Conservation (phyloP, 2,329 filamentous ascomycete genomes). For the Trichoderma sp. region DNA sequence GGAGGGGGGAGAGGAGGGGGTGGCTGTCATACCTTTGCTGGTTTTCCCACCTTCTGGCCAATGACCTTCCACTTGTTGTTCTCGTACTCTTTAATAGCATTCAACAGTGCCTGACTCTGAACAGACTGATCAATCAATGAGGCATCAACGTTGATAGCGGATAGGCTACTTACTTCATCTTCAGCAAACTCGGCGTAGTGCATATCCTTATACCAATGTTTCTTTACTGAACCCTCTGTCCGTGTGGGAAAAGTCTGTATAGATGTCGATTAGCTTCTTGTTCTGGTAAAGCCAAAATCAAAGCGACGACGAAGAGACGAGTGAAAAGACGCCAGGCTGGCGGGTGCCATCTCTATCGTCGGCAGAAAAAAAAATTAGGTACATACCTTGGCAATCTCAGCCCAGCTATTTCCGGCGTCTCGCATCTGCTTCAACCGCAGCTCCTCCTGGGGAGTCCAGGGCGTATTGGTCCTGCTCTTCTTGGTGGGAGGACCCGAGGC, state of each 20-base stretch:
- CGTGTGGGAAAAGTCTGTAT: slow-evolving; percentile 80
- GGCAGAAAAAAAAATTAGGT: background rate
- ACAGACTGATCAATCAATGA: slow-evolving; percentile 18
- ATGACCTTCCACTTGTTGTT: slow-evolving; percentile 98
- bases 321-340: too few species aligned
- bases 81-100: slow-evolving; percentile 98
- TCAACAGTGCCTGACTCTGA: slow-evolving; percentile 74
- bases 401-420: slow-evolving; percentile 91
- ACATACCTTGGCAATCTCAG: slow-evolving; percentile 96
- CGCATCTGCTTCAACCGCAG: slow-evolving; percentile 89
- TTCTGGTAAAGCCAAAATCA: background rate
- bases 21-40: slow-evolving; percentile 66
- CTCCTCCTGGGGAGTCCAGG: slow-evolving; percentile 95
- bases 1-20: background rate
- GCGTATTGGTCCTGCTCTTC: slow-evolving; percentile 97
- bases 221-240: slow-evolving; percentile 97
- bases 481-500: slow-evolving; percentile 61
- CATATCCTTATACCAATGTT: slow-evolving; percentile 99
- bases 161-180: slow-evolving; percentile 70
- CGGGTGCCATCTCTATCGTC: background rate
- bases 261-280: background rate
- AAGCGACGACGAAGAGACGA: too few species aligned
- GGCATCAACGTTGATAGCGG: slow-evolving; percentile 3
- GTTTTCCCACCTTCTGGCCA: slow-evolving; percentile 94
- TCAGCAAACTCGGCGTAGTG: slow-evolving; percentile 98